Conservation (phyloP, 148 eudicot species). For the Cornus florida region DNA sequence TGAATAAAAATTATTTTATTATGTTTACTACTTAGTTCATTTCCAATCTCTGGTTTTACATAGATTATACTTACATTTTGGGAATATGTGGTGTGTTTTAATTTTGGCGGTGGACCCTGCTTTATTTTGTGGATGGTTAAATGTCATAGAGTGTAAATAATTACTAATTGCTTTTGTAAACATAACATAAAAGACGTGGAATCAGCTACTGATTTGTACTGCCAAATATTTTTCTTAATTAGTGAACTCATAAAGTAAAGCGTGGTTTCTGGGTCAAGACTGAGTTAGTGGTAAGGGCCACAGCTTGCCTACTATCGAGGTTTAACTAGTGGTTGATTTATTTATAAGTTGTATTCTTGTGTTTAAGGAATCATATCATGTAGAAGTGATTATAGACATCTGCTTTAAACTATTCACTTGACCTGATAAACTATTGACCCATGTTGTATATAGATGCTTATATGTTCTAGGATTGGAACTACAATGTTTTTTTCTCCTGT, state of each 20-base stretch:
- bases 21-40: background rate
- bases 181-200: background rate
- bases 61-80: background rate
- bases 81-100: background rate
- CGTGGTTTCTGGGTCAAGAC: background rate
- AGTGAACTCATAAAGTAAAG: background rate
- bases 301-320: conserved; percentile 1
- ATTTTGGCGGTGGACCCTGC: background rate
- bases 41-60: background rate
- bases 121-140: background rate
- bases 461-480: conserved; percentile 2
- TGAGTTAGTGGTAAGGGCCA: background rate
- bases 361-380: background rate
- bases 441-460: background rate
- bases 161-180: background rate
- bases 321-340: conserved; percentile 1
- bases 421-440: background rate
- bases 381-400: background rate
- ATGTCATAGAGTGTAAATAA: background rate
- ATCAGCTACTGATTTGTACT: background rate
- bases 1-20: background rate
- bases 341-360: background rate
- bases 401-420: background rate
- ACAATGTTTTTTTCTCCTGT: conserved; percentile 21
- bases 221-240: background rate